Base-by-base conservation (phyloP, 2,329 filamentous ascomycete species). In the Paraphaeosphaeria sporulosa region DNA sequence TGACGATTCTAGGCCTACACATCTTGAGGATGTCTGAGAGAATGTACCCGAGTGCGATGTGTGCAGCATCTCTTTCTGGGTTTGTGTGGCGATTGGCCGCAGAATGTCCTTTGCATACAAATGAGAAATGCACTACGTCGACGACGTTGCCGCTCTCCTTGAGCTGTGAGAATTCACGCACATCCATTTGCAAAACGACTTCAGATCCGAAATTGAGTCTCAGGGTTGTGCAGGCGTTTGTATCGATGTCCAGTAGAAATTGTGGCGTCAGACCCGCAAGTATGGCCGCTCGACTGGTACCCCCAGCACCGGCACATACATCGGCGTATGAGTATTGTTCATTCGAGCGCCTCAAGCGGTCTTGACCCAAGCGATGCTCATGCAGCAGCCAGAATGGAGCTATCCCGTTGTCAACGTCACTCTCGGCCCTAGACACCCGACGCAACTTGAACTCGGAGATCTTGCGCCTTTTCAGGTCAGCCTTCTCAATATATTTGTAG, bases 61-160 rank as follows among this genome's bases (percentile, higher is more conserved):
- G 23, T 9, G 6, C 34, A 3, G 48, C 48, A 17, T 51, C 48
- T 12, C 48, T 19, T 51, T 51, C 48, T 4, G 48, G 48, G 10
- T 51, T 51, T 6, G 47, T 50, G 19, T 36, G 15, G 12, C 47
- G 27, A 27, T 50, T 51, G 5, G n/a, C 15, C 4, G 30, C 30
- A 4, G 48, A 51, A 21, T 51, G 48, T 13, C n/a, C 30, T n/a
- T 51, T 51, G 48, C 48, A 51, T 4, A 40, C 32, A 12, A 51
- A 51, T 3, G 32, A 38, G 4, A 38, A 1, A 19, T 51, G 48
- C 4, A 51, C 2, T 4, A 51, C 48, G 32, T 51, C 4, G 2
- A 51, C 48, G 19, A 23, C 12, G 13, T 38, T 12, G 4, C 47
- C n/a, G 13, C 21, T 34, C 21, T 27, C 48, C 32, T 19, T 17